Base-by-base conservation (phyloP, 1,284 basidiomycete genomes). In the Ceratobasidium sp. region DNA sequence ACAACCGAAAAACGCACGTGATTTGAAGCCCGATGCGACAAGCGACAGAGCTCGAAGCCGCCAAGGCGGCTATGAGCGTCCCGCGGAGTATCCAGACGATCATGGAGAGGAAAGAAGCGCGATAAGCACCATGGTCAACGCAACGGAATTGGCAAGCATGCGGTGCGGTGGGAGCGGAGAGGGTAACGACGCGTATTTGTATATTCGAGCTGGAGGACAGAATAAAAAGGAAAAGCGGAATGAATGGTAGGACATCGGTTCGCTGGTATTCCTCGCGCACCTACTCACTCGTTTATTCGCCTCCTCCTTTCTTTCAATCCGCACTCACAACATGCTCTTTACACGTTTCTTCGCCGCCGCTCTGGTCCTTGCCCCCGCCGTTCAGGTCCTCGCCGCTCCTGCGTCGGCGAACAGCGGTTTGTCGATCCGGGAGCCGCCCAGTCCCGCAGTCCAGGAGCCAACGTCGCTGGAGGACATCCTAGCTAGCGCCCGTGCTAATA, bases 291-390 rank as follows among this genome's bases (percentile, higher is more conserved):
- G 43, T 46, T 46, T 8, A 46, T 13, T 46, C 43, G 19, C 4
- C 11, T 46, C 43, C 4, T 46, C 43, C 8, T 19, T 19, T 46
- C 8, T 46, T 46, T 19, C 43, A n/a, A n/a, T n/a, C n/a, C n/a
- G n/a, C n/a, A n/a, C n/a, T n/a, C n/a, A n/a, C n/a, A 46, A n/a
- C 49, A 51, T 51, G 49, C 49, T 51, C 22, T 51, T 51, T n/a
- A 22, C 49, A 2, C 49, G 49, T 11, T 4, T 51, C 8, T 51
- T 51, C n/a, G 46, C 46, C 16, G 46, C 19, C 46, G 46, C 46
- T n/a, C 16, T 48, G 8, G 49, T n/a, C 24, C 22, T 51, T n/a
- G 5, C 24, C 49, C 49, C 49, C 22, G 49, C 49, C 49, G 22
- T 24, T n/a, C 49, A 51, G 22, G 49, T 51, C 49, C 22, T 51